Base-by-base conservation (phyloP, 2,329 filamentous ascomycete genomes). In the Phoma herbarum region DNA sequence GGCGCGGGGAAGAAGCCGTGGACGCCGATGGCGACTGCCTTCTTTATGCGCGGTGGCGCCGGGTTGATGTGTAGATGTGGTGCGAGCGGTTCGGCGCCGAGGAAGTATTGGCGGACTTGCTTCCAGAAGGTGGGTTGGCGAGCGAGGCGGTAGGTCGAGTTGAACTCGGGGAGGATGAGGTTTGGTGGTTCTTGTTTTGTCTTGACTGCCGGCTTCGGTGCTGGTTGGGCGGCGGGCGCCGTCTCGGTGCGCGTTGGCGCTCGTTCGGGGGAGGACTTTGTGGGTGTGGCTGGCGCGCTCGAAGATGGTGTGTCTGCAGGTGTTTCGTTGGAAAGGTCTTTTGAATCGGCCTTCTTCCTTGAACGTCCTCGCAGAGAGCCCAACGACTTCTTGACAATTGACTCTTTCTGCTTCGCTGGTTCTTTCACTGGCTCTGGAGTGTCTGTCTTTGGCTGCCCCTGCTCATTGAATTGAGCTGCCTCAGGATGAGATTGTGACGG, bases 1-100 rank as follows among this genome's bases (percentile, higher is more conserved):
- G 90, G 87, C 0, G 92, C 92, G 1, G 95, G 95, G 65, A 98
- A 97, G 60, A 96, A 90, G 0, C 95, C 95, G 75, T 99, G 95
- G 1, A 99, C 88, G 37, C 95, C 95, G 65, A 99, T 97, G 1
- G 93, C 93, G 5, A 99, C 84, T 12, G 95, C 95, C 65, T 90
- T 95, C 71, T 87, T 92, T 45, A 98, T 87, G 64, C 85, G 90
- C 1, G 87, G 90, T 0, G 86, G 83, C 8, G 90, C 86, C 43
- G 87, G 88, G 7, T 87, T 79, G 29, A 92, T 84, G 65, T 87
- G 89, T 5, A 97, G 87, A 74, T 97, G 83, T 3, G 86, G 82
- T 8, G 83, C 76, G 48, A 88, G 84, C 81, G 28, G 84, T 80
- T 52, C 90, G 72, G 75, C 81, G 61, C 68, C 83, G 69, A 69